These are phyloP conservation scores for Trichomonascaceae sp. DNA, from an alignment of 1,139 yeast genomes.

Conservation along the genomic window DNA sequence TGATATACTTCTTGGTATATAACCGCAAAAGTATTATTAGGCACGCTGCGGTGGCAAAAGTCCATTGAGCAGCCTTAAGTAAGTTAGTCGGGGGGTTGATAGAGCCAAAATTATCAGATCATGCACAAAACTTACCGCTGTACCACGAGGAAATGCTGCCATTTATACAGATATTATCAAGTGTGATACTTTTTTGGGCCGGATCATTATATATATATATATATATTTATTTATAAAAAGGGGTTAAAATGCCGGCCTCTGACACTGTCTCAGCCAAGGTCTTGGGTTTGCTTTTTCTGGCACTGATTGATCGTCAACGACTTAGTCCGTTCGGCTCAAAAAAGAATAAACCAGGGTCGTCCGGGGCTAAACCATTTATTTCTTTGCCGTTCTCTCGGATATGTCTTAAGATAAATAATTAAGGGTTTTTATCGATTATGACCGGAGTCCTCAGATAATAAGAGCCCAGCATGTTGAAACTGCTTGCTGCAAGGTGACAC, in stretches of 20 bases:
- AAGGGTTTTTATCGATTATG: background rate
- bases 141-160: slow-evolving; percentile 8
- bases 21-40: slow-evolving; percentile 21
- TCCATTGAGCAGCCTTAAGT: slow-evolving; percentile 24
- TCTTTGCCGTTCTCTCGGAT: background rate
- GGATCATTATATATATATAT: background rate
- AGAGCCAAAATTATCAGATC: background rate
- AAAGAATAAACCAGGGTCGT: background rate
- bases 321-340: background rate
- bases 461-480: background rate
- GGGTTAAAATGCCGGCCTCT: background rate
- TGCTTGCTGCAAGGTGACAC: background rate
- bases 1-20: slow-evolving; percentile 22
- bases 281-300: background rate
- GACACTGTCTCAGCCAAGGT: background rate
- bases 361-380: background rate
- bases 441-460: background rate
- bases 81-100: background rate
- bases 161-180: background rate
- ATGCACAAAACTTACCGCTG: slow-evolving; percentile 8
- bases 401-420: background rate
- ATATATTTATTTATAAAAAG: background rate
- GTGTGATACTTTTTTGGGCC: background rate
- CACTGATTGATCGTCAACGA: background rate
- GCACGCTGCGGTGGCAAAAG: slow-evolving; percentile 19